Percentiles rank a stretch among this genome's conserved stretches.
phyloP scores from a whole-genome alignment of 2,329 filamentous ascomycete genomes.

The Chrysoporthe austroafricana region DNA sequence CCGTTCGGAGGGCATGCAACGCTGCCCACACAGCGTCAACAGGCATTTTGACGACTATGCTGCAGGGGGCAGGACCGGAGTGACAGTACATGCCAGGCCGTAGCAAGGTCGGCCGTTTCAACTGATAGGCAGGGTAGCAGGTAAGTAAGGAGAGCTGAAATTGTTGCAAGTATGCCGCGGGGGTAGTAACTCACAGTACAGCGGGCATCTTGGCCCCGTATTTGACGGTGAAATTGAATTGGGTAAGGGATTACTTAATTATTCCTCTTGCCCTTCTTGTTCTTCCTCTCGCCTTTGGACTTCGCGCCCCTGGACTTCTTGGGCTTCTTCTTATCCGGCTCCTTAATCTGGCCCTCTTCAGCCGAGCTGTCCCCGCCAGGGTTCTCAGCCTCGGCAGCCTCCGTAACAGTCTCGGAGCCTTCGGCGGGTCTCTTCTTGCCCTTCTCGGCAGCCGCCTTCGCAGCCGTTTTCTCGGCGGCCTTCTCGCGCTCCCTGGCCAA shows the following conservation, averaged over 20 bases:
- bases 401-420: constrained; percentile 27
- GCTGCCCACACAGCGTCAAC: background rate
- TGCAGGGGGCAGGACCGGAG: background rate
- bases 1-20: background rate
- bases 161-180: background rate
- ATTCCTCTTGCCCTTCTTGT: constrained; percentile 38
- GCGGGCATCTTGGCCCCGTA: background rate
- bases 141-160: background rate
- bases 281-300: constrained; percentile 43
- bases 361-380: constrained; percentile 14
- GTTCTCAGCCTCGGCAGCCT: constrained; percentile 31
- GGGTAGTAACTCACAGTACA: background rate
- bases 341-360: constrained; percentile 32
- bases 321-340: constrained; percentile 55
- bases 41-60: background rate
- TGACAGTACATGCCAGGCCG: background rate
- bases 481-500: constrained; percentile 60
- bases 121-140: background rate
- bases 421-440: constrained; percentile 42
- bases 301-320: constrained; percentile 52
- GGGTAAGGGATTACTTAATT: constrained; percentile 15
- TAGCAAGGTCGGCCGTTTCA: background rate
- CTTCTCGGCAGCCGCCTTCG: constrained; percentile 32
- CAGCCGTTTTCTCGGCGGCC: constrained; percentile 44
- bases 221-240: too few relatives aligned